Conservation (phyloP, 148 eudicot genomes). For the Heliamphora exappendiculata region DNA sequence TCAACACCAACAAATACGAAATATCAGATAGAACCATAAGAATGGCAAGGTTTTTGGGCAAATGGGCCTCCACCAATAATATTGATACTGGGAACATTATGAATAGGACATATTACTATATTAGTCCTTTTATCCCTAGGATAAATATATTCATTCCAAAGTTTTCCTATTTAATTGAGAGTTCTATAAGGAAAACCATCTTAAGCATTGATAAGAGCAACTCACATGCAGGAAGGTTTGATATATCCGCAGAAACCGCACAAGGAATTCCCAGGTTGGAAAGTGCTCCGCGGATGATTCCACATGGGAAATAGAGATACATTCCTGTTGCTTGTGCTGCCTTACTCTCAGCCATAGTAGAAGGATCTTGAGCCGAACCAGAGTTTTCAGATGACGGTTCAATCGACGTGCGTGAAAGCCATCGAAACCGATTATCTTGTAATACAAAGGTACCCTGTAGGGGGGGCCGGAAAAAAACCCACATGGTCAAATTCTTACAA, state of each 20-base stretch:
- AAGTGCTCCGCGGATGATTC: slow-evolving; percentile 94
- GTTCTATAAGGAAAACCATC: neutral
- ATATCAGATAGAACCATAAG: neutral
- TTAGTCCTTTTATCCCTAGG: neutral
- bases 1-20: neutral
- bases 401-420: slow-evolving; percentile 73
- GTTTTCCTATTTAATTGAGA: neutral
- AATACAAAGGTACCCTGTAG: slow-evolving; percentile 88
- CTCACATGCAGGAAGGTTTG: slow-evolving; percentile 97
- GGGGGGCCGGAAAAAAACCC: slow-evolving; percentile 12
- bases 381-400: slow-evolving; percentile 49
- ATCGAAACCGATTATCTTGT: slow-evolving; percentile 86
- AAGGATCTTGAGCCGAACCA: slow-evolving; percentile 49
- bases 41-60: neutral
- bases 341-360: slow-evolving; percentile 57
- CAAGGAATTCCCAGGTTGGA: slow-evolving; percentile 95
- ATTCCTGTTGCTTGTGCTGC: slow-evolving; percentile 82
- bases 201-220: neutral
- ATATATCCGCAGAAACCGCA: slow-evolving; percentile 99
- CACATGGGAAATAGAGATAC: slow-evolving; percentile 99
- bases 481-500: slow-evolving; percentile 1
- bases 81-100: neutral
- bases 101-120: neutral
- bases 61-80: neutral
- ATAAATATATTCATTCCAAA: neutral